Conservation (phyloP, 1,284 basidiomycete species). For the Tranzscheliella williamsii region DNA sequence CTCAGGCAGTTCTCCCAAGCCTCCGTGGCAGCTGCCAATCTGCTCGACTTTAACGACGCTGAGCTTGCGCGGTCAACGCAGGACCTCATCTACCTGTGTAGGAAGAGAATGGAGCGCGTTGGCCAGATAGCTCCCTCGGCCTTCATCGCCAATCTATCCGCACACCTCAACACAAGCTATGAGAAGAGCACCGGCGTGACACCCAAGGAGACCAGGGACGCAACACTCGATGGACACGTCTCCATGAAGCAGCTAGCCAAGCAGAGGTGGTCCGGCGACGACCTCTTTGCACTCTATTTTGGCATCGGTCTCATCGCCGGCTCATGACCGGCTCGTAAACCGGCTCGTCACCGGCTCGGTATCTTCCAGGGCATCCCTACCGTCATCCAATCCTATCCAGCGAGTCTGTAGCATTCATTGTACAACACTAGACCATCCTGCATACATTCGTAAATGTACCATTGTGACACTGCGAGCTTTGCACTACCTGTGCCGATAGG, state of each 20-base stretch:
- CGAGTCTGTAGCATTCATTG: no score
- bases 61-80: constrained; percentile 12
- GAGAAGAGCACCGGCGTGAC: constrained; percentile 12
- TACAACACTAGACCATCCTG: no score
- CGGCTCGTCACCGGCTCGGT: no score
- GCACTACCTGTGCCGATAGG: no score
- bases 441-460: no score
- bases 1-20: constrained; percentile 24
- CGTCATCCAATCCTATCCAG: no score
- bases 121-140: constrained; percentile 5
- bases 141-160: constrained; percentile 7
- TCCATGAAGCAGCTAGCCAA: neutral
- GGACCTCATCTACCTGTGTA: constrained; percentile 32
- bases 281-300: constrained; percentile 27
- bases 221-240: no score
- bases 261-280: constrained; percentile 12
- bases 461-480: no score
- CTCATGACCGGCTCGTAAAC: no score
- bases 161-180: constrained; percentile 24
- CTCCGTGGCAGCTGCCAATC: constrained; percentile 5
- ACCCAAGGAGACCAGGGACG: constrained; percentile 1
- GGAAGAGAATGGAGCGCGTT: constrained; percentile 24
- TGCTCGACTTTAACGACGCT: constrained; percentile 25
- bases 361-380: no score
- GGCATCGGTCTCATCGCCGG: constrained; percentile 20